Evolutionary conservation across 2,329 filamentous ascomycete species (phyloP), one percentile per base, ranked within the genome.

Genomic region (Aspergillus melleus): DNA sequence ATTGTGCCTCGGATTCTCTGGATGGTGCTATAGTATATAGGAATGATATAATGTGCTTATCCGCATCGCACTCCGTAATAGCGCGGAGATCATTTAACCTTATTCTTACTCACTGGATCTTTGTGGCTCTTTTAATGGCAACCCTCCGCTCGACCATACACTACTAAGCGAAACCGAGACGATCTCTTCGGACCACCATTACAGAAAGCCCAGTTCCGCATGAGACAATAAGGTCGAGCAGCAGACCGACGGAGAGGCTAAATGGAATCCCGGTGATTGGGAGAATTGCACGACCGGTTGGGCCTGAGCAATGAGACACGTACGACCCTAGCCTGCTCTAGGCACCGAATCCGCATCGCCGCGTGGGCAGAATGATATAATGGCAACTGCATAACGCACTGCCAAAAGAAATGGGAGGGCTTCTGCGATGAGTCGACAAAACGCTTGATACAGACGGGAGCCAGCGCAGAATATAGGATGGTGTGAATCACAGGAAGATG

Each of bases 111-210:
- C 26, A 29, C 26, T 29, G 6, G 26, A 29, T 4, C 1, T 29
- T 29, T 9, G 3, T 8, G 8, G 2, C 9, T 29, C 26, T 29
- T 8, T 29, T 8, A 1, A 8, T 29, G 26, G 9, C 26, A 29
- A 29, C 6, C 8, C 8, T 9, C 26, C 26, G 8, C 67, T 69
- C 0, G 60, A 57, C 19, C 70, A 69, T 79, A 78, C 64, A 74
- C 78, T 54, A 80, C 77, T 0, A 77, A 79, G 52, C 75, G 75
- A n/a, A 77, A 80, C 53, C 76, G 70, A 16, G 77, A 79, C 63
- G 77, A 79, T 60, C 79, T 71, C 64, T 74, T 78, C 59, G 74
- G 74, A 50, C 54, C 74, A 11, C 61, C 70, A 0, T 44, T 64
- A 5, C 57, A 78, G 5, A 19, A 68, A 1, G 53, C 66, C 39